These are phyloP conservation scores for Platismatia glauca DNA, from an alignment of 495 filamentous ascomycete genomes.

Conservation along the genomic window DNA sequence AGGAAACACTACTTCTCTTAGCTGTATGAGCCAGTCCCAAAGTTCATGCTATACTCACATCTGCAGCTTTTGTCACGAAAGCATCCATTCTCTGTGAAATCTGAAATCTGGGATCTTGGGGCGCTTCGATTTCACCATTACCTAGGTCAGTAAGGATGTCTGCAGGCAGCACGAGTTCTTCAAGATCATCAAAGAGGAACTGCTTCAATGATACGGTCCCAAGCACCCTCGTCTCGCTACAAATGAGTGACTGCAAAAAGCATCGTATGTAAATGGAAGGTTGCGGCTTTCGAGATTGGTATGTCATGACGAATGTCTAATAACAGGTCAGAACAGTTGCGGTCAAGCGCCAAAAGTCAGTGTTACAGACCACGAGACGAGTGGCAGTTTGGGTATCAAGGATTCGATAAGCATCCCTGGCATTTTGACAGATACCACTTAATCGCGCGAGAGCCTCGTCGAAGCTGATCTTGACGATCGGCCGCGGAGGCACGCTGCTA, in stretches of 20 bases:
- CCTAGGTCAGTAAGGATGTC: constrained; percentile 60
- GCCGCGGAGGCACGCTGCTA: constrained; percentile 85
- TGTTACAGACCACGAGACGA: constrained; percentile 50
- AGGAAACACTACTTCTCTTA: constrained; percentile 53
- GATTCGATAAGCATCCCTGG: constrained; percentile 56
- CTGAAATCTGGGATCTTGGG: constrained; percentile 66
- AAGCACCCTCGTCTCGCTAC: constrained; percentile 57
- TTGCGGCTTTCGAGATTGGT: constrained; percentile 70
- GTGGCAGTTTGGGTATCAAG: constrained; percentile 59
- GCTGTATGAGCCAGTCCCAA: not conserved
- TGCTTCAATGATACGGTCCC: constrained; percentile 59
- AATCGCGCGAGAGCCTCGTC: constrained; percentile 64
- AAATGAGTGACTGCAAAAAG: constrained; percentile 67
- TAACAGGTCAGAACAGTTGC: not conserved
- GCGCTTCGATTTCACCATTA: constrained; percentile 67
- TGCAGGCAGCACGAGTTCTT: constrained; percentile 63
- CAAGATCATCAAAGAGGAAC: constrained; percentile 71
- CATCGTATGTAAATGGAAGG: constrained; percentile 78
- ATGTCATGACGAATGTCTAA: constrained; percentile 59
- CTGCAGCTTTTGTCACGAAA: constrained; percentile 64
- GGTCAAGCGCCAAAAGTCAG: constrained; percentile 6
- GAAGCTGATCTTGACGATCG: constrained; percentile 69
- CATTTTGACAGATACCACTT: constrained; percentile 62
- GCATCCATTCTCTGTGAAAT: constrained; percentile 69
- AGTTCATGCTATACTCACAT: constrained; percentile 31